Conservation (phyloP, 2,329 filamentous ascomycete species). For the Aureobasidium namibiae region DNA sequence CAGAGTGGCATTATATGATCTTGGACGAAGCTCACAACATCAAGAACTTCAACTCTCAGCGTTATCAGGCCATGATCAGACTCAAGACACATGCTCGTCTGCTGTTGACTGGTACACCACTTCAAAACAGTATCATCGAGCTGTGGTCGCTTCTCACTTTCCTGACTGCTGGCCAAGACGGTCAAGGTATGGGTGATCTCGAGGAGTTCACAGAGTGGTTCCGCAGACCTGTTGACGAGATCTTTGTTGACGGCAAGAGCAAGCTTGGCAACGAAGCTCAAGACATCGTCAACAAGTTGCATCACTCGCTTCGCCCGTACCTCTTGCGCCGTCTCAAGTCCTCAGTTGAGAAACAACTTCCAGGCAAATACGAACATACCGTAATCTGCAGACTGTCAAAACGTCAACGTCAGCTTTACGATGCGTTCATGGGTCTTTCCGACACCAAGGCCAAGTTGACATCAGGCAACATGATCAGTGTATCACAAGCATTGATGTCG, state of each 20-base stretch:
- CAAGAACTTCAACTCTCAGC: constrained; percentile 97
- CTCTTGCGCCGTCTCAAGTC: constrained; percentile 84
- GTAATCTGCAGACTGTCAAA: constrained; percentile 94
- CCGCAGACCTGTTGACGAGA: constrained; percentile 89
- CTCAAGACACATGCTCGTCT: constrained; percentile 86
- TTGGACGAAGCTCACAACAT: constrained; percentile 98
- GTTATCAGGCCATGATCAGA: constrained; percentile 90
- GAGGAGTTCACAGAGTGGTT: constrained; percentile 96
- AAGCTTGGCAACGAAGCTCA: constrained; percentile 92
- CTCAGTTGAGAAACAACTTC: constrained; percentile 98
- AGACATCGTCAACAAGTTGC: constrained; percentile 83
- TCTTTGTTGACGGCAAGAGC: constrained; percentile 86
- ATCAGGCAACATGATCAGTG: constrained; percentile 92
- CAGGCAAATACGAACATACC: constrained; percentile 93
- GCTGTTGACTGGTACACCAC: constrained; percentile 82
- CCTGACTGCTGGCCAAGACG: constrained; percentile 81
- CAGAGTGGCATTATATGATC: constrained; percentile 96
- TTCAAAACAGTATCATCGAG: constrained; percentile 95
- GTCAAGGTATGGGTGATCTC: constrained; percentile 79
- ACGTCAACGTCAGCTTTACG: constrained; percentile 88
- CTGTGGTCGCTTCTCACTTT: constrained; percentile 97
- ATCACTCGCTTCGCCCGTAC: constrained; percentile 88
- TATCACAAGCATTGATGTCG: constrained; percentile 98
- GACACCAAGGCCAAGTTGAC: constrained; percentile 83
- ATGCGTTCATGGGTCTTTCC: constrained; percentile 85